Evolutionary conservation across 208 protist genomes (phyloP), one percentile per base, ranked within the genome.

Genomic region (Leishmania aethiopica): DNA sequence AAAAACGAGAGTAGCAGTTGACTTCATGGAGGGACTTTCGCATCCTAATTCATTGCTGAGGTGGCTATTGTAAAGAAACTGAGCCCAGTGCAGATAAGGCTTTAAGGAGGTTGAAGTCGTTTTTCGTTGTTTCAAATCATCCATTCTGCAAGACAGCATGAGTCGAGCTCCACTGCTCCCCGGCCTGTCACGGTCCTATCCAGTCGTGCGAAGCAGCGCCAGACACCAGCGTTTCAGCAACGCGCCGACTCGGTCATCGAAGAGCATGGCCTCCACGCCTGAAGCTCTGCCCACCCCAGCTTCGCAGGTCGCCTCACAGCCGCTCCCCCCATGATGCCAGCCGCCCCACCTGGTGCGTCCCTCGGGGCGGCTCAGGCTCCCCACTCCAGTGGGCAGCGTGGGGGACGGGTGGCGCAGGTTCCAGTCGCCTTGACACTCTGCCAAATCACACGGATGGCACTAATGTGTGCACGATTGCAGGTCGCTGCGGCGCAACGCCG

Each of bases 1-100:
- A 13, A 82, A 77, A 83, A 35, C 75, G 70, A 83, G 67, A 85
- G 85, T 81, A 88, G 86, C 10, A 73, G 22, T 32, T 32, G 5
- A 47, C 8, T 1, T 47, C 40, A 7, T 32, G 37, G 10, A 17
- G 8, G 2, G 40, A 10, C 13, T 47, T n/a, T 8, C 10, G 67
- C 67, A 72, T 72, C 5, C 40, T n/a, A 1, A 4, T 32, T 49
- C 3, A 32, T 13, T 72, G 2, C 25, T 28, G 7, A 49, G 40
- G 19, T 45, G 19, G n/a, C 22, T 49, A 5, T 7, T 47, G 19
- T 3, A 25, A 40, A 45, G 10, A 72, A 11, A n/a, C 35, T 4
- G 2, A 49, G 0, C 0, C 0, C 5, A 4, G 2, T 19, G 42
- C 40, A 72, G 5, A 71, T 0, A 1, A 0, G 60, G 7, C 59